Evolutionary conservation across 257 asterid genomes (phyloP), one percentile per base, ranked within the genome.

Genomic region (Scutellaria galericulata): DNA sequence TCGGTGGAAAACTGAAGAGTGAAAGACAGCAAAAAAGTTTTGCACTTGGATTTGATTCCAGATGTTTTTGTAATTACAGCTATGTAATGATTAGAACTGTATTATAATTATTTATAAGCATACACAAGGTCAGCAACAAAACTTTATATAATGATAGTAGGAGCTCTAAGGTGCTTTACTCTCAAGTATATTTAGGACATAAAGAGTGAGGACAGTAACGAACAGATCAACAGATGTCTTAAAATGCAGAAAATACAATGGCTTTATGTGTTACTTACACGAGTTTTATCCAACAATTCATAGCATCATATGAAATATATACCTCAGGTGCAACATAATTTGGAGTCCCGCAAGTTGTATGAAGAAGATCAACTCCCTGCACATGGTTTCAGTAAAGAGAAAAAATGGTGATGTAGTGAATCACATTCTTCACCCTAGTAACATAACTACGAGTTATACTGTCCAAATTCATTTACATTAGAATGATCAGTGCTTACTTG

Each of bases 261-360:
- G 27, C 10, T 58, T 8, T 27, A 27, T 55, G 66, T 6, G 68
- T 31, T 58, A 7, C 45, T 8, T 12, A 52, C 13, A 35, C n/a
- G 40, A 7, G 50, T 51, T 37, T 20, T 68, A 61, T 76, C 56
- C 37, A 60, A 47, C 41, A 51, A 64, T 27, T 39, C 46, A 53
- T 51, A 75, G 72, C 13, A 79, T 68, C 50, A 62, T 53, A 42
- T 9, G 55, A 64, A 62, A 51, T 47, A 7, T 60, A 71, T 87
- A 91, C 97, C 99, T 91, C 98, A 22, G 98, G 97, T 44, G 98
- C 98, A 82, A 91, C 87, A 88, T 89, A 91, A 81, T 88, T 91
- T 82, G 98, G 98, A 81, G 96, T 93, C 52, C 98, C 98, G 15
- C 98, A 93, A 75, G 96, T 86, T 61, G 97, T 93, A 84, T 93